A percentile compares a stretch with the other conserved stretches of the same genome.
Conservation (phyloP, 31 red algal species). For the Porphyra umbilicalis region DNA sequence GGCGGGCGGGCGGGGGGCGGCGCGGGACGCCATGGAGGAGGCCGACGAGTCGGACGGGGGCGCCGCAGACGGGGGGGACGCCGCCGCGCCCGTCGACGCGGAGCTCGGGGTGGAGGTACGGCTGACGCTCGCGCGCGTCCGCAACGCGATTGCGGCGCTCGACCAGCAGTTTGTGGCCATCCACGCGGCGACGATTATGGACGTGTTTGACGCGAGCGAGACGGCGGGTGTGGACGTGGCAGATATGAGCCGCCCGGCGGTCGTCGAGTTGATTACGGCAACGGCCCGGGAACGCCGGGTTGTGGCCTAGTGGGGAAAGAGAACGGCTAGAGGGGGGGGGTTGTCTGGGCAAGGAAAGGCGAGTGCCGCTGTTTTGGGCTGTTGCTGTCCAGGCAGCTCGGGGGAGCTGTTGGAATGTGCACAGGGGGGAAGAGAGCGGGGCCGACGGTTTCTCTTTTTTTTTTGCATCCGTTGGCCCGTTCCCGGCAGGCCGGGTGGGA, state of each 20-base stretch:
- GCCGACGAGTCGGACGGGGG: background rate
- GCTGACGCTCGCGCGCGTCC: slow-evolving; percentile 34
- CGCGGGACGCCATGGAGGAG: slow-evolving; percentile 1
- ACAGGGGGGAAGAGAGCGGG: background rate
- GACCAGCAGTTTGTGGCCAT: slow-evolving; percentile 71
- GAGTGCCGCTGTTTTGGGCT: too few species aligned
- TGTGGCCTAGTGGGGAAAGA: background rate
- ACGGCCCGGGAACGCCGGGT: background rate
- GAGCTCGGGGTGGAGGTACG: slow-evolving; percentile 26
- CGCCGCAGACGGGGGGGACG: background rate
- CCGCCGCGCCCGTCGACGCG: background rate
- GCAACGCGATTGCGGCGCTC: slow-evolving; percentile 69
- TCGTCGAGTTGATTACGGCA: background rate
- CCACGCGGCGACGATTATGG: slow-evolving; percentile 70
- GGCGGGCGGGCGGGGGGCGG: background rate
- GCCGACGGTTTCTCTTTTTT: background rate
- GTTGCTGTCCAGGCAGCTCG: background rate
- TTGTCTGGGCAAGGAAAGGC: background rate
- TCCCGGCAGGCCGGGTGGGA: too few species aligned
- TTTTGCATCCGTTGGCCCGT: too few species aligned
- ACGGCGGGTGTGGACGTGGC: slow-evolving; percentile 16
- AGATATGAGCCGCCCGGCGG: slow-evolving; percentile 51
- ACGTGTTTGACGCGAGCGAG: slow-evolving; percentile 37
- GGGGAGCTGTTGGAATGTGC: background rate
- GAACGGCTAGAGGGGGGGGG: background rate